Base-by-base conservation (phyloP, 192 early-diverging fungal species). In the Coemansia reversa region DNA sequence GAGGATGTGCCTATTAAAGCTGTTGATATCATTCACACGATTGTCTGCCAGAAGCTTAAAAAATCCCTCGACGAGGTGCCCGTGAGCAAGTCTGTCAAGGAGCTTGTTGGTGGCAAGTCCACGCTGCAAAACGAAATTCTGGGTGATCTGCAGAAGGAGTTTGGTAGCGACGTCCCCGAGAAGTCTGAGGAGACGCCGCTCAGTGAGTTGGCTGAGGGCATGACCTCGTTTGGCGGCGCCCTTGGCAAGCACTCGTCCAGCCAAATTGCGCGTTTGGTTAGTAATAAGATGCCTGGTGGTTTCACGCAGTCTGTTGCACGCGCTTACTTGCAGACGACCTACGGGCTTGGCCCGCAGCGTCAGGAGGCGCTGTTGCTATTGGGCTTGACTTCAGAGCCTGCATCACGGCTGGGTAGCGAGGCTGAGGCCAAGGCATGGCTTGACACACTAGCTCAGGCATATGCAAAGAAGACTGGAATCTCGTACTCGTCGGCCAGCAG, bases 121-220 rank as follows among this genome's bases (percentile, higher is more conserved):
- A 97, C 95, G 52, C 83, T 96, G 49, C 94, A 96, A 72, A 96
- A 96, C 82, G 94, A 96, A 72, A 94, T 96, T 54, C 84, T 96
- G 62, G 94, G 94, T 72, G 94, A 69, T 39, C 29, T 69, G 55
- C 67, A 69, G 39, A 69, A 69, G 61, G 67, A 69, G 61, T 63
- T 69, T 82, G 88, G 88, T 66, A 87, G 80, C 63, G 86, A 83
- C 63, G 87, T 92, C 51, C 90, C 92, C 42, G 94, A 96, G 67
- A 94, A 94, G 82, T 86, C 92, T 60, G 94, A 96, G 68, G 94
- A 96, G 78, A 83, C 88, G 45, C 90, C 94, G 35, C 82, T 96
- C 51, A 84, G 84, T 55, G 94, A 96, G 68, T 85, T 95, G 20
- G 88, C 86, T 29, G 77, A 84, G 29, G 79, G 86, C 29, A 74